A percentile compares a stretch with the other conserved stretches of the same genome.
phyloP scores from a whole-genome alignment of 2,329 filamentous ascomycete species.

The Hymenoscyphus infarciens region DNA sequence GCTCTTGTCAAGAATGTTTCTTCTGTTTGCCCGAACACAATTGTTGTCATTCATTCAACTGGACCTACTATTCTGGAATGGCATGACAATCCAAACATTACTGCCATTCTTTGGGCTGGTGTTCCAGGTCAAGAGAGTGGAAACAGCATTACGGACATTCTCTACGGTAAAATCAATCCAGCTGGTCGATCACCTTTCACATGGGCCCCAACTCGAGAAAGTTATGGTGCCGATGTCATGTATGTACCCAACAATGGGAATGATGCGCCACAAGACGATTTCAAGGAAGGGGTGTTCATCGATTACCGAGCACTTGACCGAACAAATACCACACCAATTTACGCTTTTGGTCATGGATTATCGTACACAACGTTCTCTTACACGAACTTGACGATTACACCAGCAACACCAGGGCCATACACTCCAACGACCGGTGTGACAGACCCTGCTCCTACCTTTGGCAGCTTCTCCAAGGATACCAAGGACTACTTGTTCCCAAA shows the following conservation, averaged over 20 bases:
- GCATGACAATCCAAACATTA: conserved; percentile 73
- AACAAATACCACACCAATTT: conserved; percentile 61
- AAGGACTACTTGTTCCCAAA: conserved; percentile 66
- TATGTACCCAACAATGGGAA: conserved; percentile 63
- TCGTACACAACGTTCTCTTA: conserved; percentile 78
- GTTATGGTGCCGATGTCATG: conserved; percentile 42
- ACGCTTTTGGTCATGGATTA: conserved; percentile 77
- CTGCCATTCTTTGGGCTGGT: conserved; percentile 79
- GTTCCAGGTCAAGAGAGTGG: conserved; percentile 81
- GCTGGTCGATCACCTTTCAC: conserved; percentile 77
- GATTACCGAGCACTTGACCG: conserved; percentile 75
- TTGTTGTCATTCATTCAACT: conserved; percentile 84
- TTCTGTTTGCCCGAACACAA: conserved; percentile 76
- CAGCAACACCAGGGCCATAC: conserved; percentile 23
- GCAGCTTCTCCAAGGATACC: conserved; percentile 57
- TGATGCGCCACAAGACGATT: conserved; percentile 66
- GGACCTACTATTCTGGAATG: conserved; percentile 76
- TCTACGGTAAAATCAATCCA: conserved; percentile 78
- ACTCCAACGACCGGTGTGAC: conserved; percentile 59
- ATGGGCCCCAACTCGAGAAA: conserved; percentile 59
- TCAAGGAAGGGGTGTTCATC: conserved; percentile 75
- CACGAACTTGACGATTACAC: conserved; percentile 54
- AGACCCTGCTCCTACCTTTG: conserved; percentile 59
- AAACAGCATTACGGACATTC: conserved; percentile 73
- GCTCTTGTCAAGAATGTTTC: conserved; percentile 77